phyloP scores from a whole-genome alignment of 208 protist genomes.

The Trypanosoma congolense region DNA sequence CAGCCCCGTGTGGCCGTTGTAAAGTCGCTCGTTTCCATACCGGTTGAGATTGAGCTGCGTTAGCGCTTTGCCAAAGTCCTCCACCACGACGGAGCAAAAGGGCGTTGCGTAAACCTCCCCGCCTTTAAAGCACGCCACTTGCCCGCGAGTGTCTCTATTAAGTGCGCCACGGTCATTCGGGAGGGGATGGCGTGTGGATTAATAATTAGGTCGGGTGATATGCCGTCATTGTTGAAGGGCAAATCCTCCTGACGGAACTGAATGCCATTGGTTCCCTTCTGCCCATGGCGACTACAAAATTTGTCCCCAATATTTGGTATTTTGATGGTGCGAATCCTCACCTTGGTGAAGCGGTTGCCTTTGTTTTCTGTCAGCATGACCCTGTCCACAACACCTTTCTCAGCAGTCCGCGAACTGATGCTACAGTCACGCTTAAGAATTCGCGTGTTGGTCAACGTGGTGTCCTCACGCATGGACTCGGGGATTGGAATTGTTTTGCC shows the following conservation, averaged over 20 bases:
- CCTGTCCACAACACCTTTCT: constrained; percentile 91
- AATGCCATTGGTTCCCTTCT: constrained; percentile 97
- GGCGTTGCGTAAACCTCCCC: constrained; percentile 93
- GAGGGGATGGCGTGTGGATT: constrained; percentile 98
- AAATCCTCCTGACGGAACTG: constrained; percentile 96
- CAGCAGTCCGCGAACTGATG: constrained; percentile 73
- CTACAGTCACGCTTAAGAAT: constrained; percentile 81
- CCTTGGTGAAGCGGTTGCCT: constrained; percentile 90
- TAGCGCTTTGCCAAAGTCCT: constrained; percentile 71
- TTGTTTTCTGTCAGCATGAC: constrained; percentile 93
- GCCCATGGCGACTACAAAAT: constrained; percentile 96
- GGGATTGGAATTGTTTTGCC: constrained; percentile 44
- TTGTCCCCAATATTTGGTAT: constrained; percentile 98
- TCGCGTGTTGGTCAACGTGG: constrained; percentile 25
- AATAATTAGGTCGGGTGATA: constrained; percentile 97
- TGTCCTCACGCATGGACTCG: constrained; percentile 13
- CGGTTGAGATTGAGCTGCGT: constrained; percentile 74
- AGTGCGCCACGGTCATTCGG: constrained; percentile 98
- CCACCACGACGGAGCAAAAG: constrained; percentile 89
- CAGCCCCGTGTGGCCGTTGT: constrained; percentile 95
- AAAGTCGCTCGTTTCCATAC: constrained; percentile 90
- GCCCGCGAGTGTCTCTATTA: constrained; percentile 94
- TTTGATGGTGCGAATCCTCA: constrained; percentile 92
- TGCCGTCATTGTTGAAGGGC: constrained; percentile 94
- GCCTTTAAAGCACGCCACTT: constrained; percentile 61